Evolutionary conservation across 306 rosid genomes (phyloP).

Genomic region (Mimosa bimucronata): DNA sequence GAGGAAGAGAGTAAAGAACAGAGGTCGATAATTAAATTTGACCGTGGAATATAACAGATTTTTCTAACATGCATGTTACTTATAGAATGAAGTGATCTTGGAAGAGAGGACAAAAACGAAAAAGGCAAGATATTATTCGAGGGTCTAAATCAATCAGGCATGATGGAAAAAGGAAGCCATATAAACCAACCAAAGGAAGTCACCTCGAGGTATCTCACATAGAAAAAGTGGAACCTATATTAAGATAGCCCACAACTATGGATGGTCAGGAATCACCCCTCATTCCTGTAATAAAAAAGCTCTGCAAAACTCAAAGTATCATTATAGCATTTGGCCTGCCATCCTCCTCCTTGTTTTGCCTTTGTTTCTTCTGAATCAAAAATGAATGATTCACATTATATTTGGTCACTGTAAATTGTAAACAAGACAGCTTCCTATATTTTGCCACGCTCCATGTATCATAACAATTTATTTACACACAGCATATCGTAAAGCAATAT

Average conservation of each 20-base stretch:
- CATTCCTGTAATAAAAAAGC: constrained; percentile 23
- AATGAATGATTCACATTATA: background rate
- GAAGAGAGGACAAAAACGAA: background rate
- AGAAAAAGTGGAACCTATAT: constrained; percentile 3
- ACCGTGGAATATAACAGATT: background rate
- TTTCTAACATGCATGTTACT: background rate
- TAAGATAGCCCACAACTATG: background rate
- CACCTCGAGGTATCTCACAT: background rate
- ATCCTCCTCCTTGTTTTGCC: constrained; percentile 29
- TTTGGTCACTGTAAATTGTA: background rate
- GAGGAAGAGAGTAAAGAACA: background rate
- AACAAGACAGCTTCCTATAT: background rate
- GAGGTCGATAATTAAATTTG: background rate
- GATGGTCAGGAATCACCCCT: constrained; percentile 16
- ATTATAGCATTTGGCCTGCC: constrained; percentile 36
- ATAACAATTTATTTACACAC: background rate
- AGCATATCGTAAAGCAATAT: background rate
- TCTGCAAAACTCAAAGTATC: background rate
- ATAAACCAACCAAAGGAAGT: constrained; percentile 29
- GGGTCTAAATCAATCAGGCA: constrained; percentile 4
- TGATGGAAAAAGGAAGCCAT: background rate
- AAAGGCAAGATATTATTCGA: background rate
- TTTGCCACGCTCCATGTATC: background rate
- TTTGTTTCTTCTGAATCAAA: background rate
- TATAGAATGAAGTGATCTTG: background rate